These are phyloP conservation scores for Amyloporia xantha DNA, from an alignment of 768 basidiomycete genomes.

Conservation along the genomic window DNA sequence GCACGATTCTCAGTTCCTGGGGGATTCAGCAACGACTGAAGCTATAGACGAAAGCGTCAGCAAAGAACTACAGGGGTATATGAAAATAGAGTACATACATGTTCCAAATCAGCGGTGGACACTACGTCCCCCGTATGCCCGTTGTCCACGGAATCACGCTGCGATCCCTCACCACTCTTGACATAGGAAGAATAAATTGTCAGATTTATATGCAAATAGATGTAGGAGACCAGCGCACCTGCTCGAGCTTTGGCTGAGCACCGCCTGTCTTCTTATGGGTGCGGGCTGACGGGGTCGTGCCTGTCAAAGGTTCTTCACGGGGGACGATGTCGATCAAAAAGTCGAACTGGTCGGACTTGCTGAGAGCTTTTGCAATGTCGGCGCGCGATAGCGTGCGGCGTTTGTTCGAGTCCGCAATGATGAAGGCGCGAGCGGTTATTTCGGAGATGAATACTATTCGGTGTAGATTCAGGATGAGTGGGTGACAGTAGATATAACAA, in stretches of 20 bases:
- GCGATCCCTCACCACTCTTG: neutral
- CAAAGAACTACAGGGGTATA: neutral
- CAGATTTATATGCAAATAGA: neutral
- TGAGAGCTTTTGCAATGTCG: conserved; percentile 89
- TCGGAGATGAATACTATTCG: conserved; percentile 89
- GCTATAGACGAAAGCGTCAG: neutral
- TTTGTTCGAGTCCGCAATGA: conserved; percentile 92
- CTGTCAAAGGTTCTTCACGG: conserved; percentile 53
- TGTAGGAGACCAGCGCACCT: conserved; percentile 1
- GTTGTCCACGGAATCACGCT: neutral
- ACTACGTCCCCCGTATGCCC: neutral
- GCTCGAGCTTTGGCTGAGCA: conserved; percentile 6
- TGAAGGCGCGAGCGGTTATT: conserved; percentile 92
- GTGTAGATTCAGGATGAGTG: neutral
- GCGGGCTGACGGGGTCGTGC: conserved; percentile 8
- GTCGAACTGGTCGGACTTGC: conserved; percentile 94
- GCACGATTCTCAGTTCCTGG: neutral
- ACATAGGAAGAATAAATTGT: neutral
- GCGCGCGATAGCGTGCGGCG: conserved; percentile 91
- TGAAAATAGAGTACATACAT: neutral
- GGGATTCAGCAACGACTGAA: conserved; percentile 1
- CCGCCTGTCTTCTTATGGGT: conserved; percentile 19
- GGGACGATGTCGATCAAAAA: conserved; percentile 96
- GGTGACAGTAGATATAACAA: neutral
- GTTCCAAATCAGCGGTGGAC: neutral